Percentiles rank a stretch among this genome's conserved stretches.
phyloP scores from a whole-genome alignment of 2,329 filamentous ascomycete species.

The Pyricularia pennisetigena region DNA sequence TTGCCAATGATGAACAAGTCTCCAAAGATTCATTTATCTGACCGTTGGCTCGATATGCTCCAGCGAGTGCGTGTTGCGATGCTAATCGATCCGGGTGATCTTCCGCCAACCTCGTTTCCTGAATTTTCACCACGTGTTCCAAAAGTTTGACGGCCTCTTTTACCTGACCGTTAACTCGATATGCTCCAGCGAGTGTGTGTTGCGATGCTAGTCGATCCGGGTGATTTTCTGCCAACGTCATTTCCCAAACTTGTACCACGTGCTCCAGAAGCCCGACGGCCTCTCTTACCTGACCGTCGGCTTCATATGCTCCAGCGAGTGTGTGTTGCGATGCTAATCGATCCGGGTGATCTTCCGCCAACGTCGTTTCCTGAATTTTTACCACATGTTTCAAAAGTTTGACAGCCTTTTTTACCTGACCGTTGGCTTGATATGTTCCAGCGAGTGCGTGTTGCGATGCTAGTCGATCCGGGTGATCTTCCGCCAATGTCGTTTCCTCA shows the following conservation, averaged over 20 bases:
- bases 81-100: not conserved
- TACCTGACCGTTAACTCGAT: not conserved
- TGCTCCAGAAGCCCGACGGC: not conserved
- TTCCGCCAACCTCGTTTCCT: not conserved
- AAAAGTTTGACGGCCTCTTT: not conserved
- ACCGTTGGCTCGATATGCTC: not conserved
- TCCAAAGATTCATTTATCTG: not conserved
- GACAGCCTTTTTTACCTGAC: slow-evolving; percentile 37
- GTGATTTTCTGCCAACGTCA: not conserved
- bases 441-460: not conserved
- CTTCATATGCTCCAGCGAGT: not conserved
- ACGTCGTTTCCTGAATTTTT: not conserved
- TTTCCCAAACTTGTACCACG: not conserved
- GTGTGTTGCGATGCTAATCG: not conserved
- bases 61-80: not conserved
- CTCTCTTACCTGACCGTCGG: not conserved
- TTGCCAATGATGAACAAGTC: too few relatives aligned
- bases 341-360: not conserved
- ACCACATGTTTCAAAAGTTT: slow-evolving; percentile 16
- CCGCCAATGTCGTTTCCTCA: not conserved
- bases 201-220: not conserved
- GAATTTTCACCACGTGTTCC: not conserved
- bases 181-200: not conserved
- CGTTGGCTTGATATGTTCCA: slow-evolving; percentile 23
- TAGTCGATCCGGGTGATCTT: not conserved